Percentiles rank a stretch among this genome's conserved stretches.
These are phyloP conservation scores for Claviceps sp. DNA, from an alignment of 2,329 filamentous ascomycete species.

Conservation along the genomic window DNA sequence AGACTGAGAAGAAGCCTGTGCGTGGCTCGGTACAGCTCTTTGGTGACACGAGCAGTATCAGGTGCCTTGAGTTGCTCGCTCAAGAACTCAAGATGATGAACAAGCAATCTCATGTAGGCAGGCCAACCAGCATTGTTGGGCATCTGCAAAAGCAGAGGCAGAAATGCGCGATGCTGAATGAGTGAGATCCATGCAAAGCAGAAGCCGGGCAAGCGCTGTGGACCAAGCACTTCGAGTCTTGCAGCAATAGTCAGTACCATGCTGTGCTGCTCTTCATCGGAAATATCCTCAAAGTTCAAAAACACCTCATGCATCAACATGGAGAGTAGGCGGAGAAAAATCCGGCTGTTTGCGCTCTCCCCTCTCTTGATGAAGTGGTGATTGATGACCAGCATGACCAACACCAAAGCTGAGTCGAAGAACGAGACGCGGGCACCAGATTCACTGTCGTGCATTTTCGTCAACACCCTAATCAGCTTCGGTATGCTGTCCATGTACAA, in stretches of 20 bases:
- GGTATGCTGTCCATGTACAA: slow-evolving; percentile 65
- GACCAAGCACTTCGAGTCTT: slow-evolving; percentile 61
- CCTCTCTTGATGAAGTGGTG: slow-evolving; percentile 71
- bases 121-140: slow-evolving; percentile 61
- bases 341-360: slow-evolving; percentile 72
- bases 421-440: slow-evolving; percentile 54
- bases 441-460: slow-evolving; percentile 55
- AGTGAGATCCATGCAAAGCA: slow-evolving; percentile 74
- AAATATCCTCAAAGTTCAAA: slow-evolving; percentile 40
- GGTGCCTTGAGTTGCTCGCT: slow-evolving; percentile 67
- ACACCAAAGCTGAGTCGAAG: slow-evolving; percentile 61
- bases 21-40: slow-evolving; percentile 73
- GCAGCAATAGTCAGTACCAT: slow-evolving; percentile 60
- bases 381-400: slow-evolving; percentile 71
- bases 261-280: slow-evolving; percentile 49
- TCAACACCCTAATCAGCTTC: slow-evolving; percentile 63
- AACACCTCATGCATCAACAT: slow-evolving; percentile 66
- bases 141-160: slow-evolving; percentile 62
- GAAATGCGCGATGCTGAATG: slow-evolving; percentile 71
- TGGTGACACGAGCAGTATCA: slow-evolving; percentile 54
- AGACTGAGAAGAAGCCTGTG: slow-evolving; percentile 73
- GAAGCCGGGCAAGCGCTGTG: slow-evolving; percentile 67
- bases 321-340: slow-evolving; percentile 85
- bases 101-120: slow-evolving; percentile 58
- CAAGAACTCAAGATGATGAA: slow-evolving; percentile 58